Evolutionary conservation across 257 asterid genomes (phyloP), one percentile per base, ranked within the genome.

Genomic region (Gentiana straminea): DNA sequence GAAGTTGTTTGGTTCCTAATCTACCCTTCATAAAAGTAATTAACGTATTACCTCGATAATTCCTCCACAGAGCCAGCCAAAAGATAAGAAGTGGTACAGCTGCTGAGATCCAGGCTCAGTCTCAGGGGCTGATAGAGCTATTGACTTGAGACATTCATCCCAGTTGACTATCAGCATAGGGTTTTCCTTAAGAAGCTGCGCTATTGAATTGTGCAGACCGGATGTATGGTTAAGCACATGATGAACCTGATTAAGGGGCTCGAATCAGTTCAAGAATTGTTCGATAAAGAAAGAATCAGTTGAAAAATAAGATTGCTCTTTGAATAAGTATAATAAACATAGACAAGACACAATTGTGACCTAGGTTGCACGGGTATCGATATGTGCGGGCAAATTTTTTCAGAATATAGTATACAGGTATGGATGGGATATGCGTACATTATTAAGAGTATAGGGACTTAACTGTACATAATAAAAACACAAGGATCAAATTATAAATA

Each of bases 211-310:
- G 66, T 84, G 98, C 78, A 91, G 70, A 59, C 98, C 98, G 59
- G 96, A 73, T 58, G 98, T 87, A 77, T 91, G 98, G 77, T 87
- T 91, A 50, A 91, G 98, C 82, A 84, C 96, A 54, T 91, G 98
- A 73, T 91, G 94, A 69, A 91, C 98, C 98, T 91, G 63, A 34
- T 24, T 61, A 68, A 35, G 58, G 47, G 52, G 52, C 2, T 5
- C 9, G 46, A 41, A 10, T 41, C 8, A 41, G 46, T 41, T 5
- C 10, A 68, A 45, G 53, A 51, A 24, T 24, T 0, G 0, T 60
- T 51, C 72, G 47, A 52, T 54, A 33, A 24, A 43, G 44, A 61
- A 7, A 70, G 46, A 12, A 49, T 51, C 37, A 8, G 34, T 6
- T 13, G 35, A 38, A 32, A 8, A 41, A 9, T 49, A 51, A 3